Evolutionary conservation across 768 basidiomycete genomes (phyloP).

Genomic region (Leccinum subtestaceum): DNA sequence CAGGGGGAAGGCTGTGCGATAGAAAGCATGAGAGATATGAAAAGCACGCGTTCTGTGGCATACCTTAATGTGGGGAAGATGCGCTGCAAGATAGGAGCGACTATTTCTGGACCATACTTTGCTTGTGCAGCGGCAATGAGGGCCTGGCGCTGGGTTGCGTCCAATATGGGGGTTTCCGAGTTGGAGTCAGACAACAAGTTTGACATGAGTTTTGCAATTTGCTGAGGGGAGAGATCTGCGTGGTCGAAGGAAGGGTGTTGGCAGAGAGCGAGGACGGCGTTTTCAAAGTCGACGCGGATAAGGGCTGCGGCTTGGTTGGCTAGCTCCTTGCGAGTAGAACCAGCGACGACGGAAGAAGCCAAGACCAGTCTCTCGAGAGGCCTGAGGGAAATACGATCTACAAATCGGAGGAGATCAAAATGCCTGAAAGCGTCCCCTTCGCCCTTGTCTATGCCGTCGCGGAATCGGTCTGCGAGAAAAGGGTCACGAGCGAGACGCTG

Average conservation of each 20-base stretch:
- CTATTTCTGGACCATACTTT: conserved; percentile 77
- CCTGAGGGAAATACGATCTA: conserved; percentile 75
- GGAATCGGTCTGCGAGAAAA: conserved; percentile 84
- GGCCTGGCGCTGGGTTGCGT: conserved; percentile 69
- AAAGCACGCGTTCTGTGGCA: conserved; percentile 19
- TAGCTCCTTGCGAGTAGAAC: conserved; percentile 58
- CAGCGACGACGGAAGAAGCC: conserved; percentile 68
- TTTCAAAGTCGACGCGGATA: conserved; percentile 77
- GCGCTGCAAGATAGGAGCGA: conserved; percentile 69
- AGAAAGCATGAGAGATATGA: conserved; percentile 13
- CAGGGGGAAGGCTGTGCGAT: conserved; percentile 54
- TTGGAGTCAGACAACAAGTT: conserved; percentile 74
- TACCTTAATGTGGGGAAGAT: conserved; percentile 77
- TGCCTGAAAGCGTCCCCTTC: conserved; percentile 81
- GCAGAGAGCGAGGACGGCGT: conserved; percentile 69
- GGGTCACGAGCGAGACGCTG: conserved; percentile 90
- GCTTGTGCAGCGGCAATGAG: conserved; percentile 72
- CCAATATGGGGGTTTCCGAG: conserved; percentile 68
- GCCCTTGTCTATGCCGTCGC: conserved; percentile 85
- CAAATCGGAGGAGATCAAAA: conserved; percentile 81
- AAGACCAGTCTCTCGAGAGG: conserved; percentile 79
- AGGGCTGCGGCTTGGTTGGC: conserved; percentile 58
- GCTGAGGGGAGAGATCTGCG: conserved; percentile 69
- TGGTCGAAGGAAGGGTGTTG: conserved; percentile 82
- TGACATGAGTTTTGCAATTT: conserved; percentile 75